Conservation (phyloP, 176 grass and related monocot species). For the Lolium rigidum region DNA sequence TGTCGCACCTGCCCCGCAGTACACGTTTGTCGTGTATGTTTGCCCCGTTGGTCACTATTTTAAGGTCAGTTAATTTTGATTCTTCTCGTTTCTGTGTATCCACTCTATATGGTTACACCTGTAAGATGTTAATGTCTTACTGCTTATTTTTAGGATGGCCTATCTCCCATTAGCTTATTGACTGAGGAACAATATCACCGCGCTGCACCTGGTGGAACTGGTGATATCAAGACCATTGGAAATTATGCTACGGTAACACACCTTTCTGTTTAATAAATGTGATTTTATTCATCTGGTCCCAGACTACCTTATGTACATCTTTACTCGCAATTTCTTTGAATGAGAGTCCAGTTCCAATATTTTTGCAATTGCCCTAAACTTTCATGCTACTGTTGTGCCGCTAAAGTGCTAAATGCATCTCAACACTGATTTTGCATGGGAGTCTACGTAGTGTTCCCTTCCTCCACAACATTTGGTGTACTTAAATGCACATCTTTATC, state of each 20-base stretch:
- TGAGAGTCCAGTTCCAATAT: background rate
- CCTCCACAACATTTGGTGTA: background rate
- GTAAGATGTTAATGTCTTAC: slow-evolving; percentile 12
- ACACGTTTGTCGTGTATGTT: slow-evolving; percentile 88
- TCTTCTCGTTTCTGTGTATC: background rate
- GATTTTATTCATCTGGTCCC: slow-evolving; percentile 12
- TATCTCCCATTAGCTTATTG: slow-evolving; percentile 84
- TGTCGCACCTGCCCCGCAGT: slow-evolving; percentile 80
- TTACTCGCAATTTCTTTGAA: background rate
- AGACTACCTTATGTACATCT: background rate
- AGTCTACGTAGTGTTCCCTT: slow-evolving; percentile 8
- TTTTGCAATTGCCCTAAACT: background rate
- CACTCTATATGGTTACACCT: background rate
- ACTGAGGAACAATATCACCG: slow-evolving; percentile 85
- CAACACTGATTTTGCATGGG: background rate
- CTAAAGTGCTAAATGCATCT: slow-evolving; percentile 18
- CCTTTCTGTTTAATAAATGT: slow-evolving; percentile 13
- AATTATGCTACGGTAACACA: slow-evolving; percentile 90
- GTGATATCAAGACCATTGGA: slow-evolving; percentile 87
- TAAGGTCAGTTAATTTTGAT: slow-evolving; percentile 54
- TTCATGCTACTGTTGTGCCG: background rate
- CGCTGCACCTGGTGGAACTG: slow-evolving; percentile 90
- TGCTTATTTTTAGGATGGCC: slow-evolving; percentile 66
- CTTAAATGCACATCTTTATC: background rate
- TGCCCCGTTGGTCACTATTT: slow-evolving; percentile 96